Evolutionary conservation across 2,329 filamentous ascomycete species (phyloP), one percentile per base, ranked within the genome.

Genomic region (Aspergillus piperis): DNA sequence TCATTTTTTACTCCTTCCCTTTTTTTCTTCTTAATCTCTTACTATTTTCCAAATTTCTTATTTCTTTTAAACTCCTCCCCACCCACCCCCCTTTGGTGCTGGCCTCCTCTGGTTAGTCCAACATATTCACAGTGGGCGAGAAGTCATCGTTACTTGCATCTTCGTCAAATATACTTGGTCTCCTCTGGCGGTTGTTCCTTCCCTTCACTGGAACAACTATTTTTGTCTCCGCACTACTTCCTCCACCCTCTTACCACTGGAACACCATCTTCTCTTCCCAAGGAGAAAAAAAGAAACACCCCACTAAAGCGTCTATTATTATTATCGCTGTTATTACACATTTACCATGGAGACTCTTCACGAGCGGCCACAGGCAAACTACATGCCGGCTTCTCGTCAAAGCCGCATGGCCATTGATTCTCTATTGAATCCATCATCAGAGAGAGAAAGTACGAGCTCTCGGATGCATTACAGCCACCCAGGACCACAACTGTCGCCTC

Each of bases 371-470:
- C 55, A 54, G 30, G 38, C 62, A 7, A 60, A 36, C 53, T 63
- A 63, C 57, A 60, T 66, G 57, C 66, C 68, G 48, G 66, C 70
- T 32, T 62, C 64, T 49, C 71, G 71, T 6, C 68, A 69, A 64
- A 71, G 68, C 54, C 68, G 66, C 54, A 75, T 75, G 71, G 72
- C 70, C 41, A 75, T 75, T 58, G 70, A 74, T 61, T 67, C 71
- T 11, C 60, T 75, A 6, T 64, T 74, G 17, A 76, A 76, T 52
- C 74, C 73, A 38, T 66, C 68, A 38, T 63, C 55, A 52, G 68
- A 68, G 59, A 69, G 57, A 44, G 61, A 62, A 55, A 64, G 41
- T 30, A 58, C 63, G 47, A 53, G 52, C 23, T 49, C 55, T 36
- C 63, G 50, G 52, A 51, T 52, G 27, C 60, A 62, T 59, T 68